Evolutionary conservation across 805 yeast genomes (phyloP).

Genomic region (Teunomyces atbi): DNA sequence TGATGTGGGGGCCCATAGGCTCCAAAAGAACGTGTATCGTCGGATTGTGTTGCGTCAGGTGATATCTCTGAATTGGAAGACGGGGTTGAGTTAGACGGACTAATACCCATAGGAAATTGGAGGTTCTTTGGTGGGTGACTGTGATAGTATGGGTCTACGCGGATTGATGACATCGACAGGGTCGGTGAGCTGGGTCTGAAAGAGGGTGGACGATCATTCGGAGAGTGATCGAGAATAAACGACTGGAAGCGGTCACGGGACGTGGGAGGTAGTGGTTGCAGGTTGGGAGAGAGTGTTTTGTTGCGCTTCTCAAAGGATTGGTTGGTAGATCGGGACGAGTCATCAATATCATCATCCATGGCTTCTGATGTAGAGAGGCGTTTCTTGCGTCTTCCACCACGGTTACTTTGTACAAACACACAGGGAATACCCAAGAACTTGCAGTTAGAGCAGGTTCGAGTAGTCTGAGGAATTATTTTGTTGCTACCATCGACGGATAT

Average conservation of each 20-base stretch:
- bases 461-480: slow-evolving; percentile 7
- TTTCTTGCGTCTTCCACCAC: slow-evolving; percentile 56
- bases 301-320: neutral
- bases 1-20: neutral
- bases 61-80: neutral
- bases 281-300: neutral
- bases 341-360: neutral
- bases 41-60: neutral
- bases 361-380: slow-evolving; percentile 2
- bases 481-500: slow-evolving; percentile 18
- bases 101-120: neutral
- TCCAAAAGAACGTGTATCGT: neutral
- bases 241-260: slow-evolving; percentile 1
- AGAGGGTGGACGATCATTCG: neutral
- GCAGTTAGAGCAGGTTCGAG: slow-evolving; percentile 49
- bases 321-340: neutral
- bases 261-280: neutral
- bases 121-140: neutral
- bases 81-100: neutral
- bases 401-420: slow-evolving; percentile 53
- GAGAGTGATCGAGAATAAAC: slow-evolving; percentile 1
- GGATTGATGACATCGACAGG: neutral
- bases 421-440: slow-evolving; percentile 44
- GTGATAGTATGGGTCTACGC: neutral
- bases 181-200: neutral